Base-by-base conservation (phyloP, 2,329 filamentous ascomycete species). In the Penicillium crustosum region DNA sequence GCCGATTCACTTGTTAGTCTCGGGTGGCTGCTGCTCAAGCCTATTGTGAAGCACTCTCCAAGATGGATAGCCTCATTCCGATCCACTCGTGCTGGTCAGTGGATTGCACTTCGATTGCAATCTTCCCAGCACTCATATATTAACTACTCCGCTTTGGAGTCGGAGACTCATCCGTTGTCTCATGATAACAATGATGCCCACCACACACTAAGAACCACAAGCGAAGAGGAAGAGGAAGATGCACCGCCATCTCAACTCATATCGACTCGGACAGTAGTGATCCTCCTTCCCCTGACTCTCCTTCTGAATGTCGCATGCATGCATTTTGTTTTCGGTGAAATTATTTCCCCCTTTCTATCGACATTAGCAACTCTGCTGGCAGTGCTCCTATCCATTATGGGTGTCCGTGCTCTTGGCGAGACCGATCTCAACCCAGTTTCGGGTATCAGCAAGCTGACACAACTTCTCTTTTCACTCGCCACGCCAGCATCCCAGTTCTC, bases 341-440 rank as follows among this genome's bases (percentile, higher is more conserved):
- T 96, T 4, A 91, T 97, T 2, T 90, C 93, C 0, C 81, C 92
- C 1, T 85, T 88, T 60, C 86, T 90, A 4, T 93, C 87, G 13
- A 77, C 93, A 53, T 83, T 88, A 13, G 89, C 95, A 3, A 93
- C 96, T 7, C 73, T 95, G 29, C 88, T 97, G 73, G 91, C 94
- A 0, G 84, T 99, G 7, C 70, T 87, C 9, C 78, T 87, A 12
- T 84, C 81, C 38, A 79, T 87, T 55, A 87, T 88, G 84, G 85
- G 84, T 44, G 85, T 88, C 2, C 82, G 85, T 41, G 85, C 86
- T 0, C 77, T 87, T 0, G 86, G 86, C 42, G 86, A 97, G 79
- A 97, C 94, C 6, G 94, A 99, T 68, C 82, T 99, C 10, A 97
- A 97, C 70, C 94, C 94, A 0, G 94, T 97, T 2, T 96, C 91